Percentiles rank a stretch among this genome's conserved stretches.
Conservation (phyloP, 139 green algal species). For the Gonium pectorale region DNA sequence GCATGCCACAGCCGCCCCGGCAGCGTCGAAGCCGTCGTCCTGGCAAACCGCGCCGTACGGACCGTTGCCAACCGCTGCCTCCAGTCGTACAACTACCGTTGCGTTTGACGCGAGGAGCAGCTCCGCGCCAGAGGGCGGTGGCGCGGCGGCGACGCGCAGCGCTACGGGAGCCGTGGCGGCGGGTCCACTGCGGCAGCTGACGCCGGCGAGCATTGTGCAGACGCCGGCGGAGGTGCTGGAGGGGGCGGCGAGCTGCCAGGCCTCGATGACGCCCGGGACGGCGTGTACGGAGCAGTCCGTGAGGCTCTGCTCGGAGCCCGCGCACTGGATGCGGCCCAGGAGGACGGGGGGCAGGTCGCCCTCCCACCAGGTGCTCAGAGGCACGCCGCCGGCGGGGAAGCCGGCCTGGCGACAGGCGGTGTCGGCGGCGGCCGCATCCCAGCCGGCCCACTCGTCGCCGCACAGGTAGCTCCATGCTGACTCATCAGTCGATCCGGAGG, state of each 20-base stretch:
- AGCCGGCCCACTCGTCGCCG: not conserved
- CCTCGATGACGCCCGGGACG: not conserved
- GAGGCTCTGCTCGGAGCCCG: not conserved
- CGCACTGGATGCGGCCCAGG: not conserved
- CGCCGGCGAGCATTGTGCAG: not conserved
- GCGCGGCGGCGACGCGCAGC: not conserved
- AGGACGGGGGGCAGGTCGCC: not conserved
- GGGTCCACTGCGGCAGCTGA: not conserved
- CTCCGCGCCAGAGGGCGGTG: no score
- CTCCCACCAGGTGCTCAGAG: not conserved
- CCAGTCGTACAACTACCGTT: not conserved
- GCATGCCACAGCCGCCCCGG: not conserved
- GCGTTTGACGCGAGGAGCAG: not conserved
- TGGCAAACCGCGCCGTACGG: not conserved
- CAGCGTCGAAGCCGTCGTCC: not conserved
- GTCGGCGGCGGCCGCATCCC: not conserved
- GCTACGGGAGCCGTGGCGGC: no score
- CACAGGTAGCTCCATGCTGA: conserved; percentile 1
- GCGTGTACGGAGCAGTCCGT: not conserved
- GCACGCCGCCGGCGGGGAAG: not conserved
- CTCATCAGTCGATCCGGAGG: no score
- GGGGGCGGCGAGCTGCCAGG: not conserved
- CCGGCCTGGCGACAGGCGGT: not conserved
- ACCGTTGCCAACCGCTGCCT: not conserved
- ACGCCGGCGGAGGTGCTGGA: not conserved